Evolutionary conservation across 306 rosid species (phyloP), one percentile per base, ranked within the genome.

Genomic region (Urtica urens): DNA sequence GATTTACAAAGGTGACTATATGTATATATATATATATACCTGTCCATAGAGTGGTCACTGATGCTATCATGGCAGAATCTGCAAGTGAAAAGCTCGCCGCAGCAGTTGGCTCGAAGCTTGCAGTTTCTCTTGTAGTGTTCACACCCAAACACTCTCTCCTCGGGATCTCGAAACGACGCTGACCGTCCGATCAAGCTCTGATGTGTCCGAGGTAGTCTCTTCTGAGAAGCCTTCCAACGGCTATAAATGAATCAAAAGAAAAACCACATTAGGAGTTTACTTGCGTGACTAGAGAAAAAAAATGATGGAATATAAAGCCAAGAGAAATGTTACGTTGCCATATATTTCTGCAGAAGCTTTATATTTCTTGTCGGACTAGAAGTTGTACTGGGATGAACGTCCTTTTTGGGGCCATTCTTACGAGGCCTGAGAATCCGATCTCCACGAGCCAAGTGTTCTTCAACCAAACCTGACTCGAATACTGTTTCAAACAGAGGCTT

Each of bases 321-420:
- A n/a, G n/a, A n/a, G n/a, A n/a, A n/a, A n/a, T n/a, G n/a, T n/a
- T 69, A 87, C 96, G 94, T 73, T 46, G 93, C 72, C 96, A 87
- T 78, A 49, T 76, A 70, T 67, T 73, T 75, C 83, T 77, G 86
- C 57, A 87, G 80, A 34, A 71, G 76, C 51, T 80, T 69, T 14
- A 78, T 78, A 73, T 75, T 77, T 68, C 92, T 70, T 74, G 77
- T 74, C 24, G 80, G 86, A 72, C 69, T 90, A 65, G 80, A 87
- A 55, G 85, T 69, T 11, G 70, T 71, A 33, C 80, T 86, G 30
- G 55, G 78, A 74, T 77, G 77, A 54, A 77, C 94, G 67, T 77
- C 94, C 66, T 75, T 83, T 62, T 85, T 72, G 65, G 69, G 76
- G 68, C 77, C 94, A 71, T 75, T 77, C 96, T 77, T 74, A 49